These are phyloP conservation scores for Pythium aristosporum DNA, from an alignment of 352 stramenopile species.

Conservation along the genomic window DNA sequence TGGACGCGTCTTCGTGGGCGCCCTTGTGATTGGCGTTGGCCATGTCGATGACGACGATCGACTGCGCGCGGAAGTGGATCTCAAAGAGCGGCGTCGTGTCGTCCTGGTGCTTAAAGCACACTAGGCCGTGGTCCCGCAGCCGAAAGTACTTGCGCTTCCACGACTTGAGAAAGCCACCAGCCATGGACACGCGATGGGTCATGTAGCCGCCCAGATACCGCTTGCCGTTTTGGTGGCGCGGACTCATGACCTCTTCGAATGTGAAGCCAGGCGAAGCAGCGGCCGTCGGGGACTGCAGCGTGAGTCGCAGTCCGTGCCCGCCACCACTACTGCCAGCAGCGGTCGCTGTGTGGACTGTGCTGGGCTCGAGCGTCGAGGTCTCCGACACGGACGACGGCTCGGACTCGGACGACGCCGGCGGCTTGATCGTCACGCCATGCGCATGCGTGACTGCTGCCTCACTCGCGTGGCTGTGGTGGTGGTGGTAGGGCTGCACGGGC, in stretches of 20 bases:
- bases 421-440: conserved; percentile 14
- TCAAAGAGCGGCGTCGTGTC: conserved; percentile 54
- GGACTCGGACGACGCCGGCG: conserved; percentile 12
- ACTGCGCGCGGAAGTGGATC: conserved; percentile 53
- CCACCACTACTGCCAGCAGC: background rate
- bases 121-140: conserved; percentile 55
- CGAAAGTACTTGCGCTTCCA: conserved; percentile 78
- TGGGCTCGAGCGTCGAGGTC: conserved; percentile 13
- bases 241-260: conserved; percentile 56
- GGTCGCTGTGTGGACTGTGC: background rate
- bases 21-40: background rate
- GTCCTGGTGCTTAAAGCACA: conserved; percentile 62
- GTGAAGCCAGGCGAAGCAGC: conserved; percentile 27
- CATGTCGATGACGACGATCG: conserved; percentile 36
- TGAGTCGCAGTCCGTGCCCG: conserved; percentile 1
- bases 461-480: background rate
- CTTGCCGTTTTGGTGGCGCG: conserved; percentile 51
- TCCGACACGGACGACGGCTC: conserved; percentile 12
- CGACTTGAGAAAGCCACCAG: conserved; percentile 59
- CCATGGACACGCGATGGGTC: conserved; percentile 52
- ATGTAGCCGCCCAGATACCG: conserved; percentile 59
- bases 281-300: conserved; percentile 26
- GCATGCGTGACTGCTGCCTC: too few species aligned
- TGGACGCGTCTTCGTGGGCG: conserved; percentile 8
- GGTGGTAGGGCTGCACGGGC: conserved; percentile 25